Base-by-base conservation (phyloP, 257 asterid genomes). In the Jasminum sambac region DNA sequence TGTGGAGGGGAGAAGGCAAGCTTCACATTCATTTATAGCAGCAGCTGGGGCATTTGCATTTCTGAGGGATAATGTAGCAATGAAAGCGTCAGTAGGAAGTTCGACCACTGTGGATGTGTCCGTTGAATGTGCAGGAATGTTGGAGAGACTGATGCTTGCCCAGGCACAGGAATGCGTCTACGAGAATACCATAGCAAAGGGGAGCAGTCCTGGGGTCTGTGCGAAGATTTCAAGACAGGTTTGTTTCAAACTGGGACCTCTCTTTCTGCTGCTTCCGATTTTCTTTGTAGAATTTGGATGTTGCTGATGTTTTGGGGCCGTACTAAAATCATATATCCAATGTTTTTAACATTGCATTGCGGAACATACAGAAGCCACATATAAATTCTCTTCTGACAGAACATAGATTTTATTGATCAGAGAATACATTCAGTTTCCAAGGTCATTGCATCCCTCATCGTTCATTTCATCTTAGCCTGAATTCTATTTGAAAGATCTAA, bases 131-230 rank as follows among this genome's bases (percentile, higher is more conserved):
- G 88, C 78, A 8, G 98, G 98, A 71, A 91, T 94, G 98, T 77
- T 94, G 83, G 98, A 94, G 89, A 94, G 92, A 76, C 80, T 94
- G 79, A 94, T 91, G 97, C 75, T 94, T 74, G 98, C 98, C 61
- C 97, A 94, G 81, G 98, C 98, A 10, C 98, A 94, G 80, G 98
- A 94, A 79, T 91, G 97, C 21, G 98, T 91, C 52, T 94, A 89
- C 21, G 98, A 94, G 89, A 94, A 88, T 71, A 87, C 97, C 58
- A 89, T 90, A 73, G 96, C 96, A 46, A 94, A 94, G 82, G 97
- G 97, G 24, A 94, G 91, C 86, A 90, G 95, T 66, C 91, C 89
- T 71, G 97, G 92, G 78, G 98, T 90, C 71, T 90, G 91, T 80
- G 88, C 96, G 16, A 93, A 93, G 83, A 90, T 93, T 63, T 90